phyloP scores from a whole-genome alignment of 208 protist species.

The Acanthamoeba culbertsoni region DNA sequence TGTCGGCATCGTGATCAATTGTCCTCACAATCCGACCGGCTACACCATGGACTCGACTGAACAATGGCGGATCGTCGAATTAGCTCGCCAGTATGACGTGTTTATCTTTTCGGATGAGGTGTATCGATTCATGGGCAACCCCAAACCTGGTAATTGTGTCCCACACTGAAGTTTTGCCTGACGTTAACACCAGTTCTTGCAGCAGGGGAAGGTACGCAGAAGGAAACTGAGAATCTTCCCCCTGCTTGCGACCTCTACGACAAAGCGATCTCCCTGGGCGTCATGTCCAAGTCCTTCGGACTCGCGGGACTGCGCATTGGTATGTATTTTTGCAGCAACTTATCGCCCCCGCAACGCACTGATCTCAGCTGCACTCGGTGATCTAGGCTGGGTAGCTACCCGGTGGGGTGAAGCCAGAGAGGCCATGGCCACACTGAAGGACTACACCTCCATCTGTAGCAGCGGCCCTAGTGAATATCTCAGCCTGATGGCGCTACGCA shows the following conservation, averaged over 20 bases:
- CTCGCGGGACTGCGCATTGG: not conserved
- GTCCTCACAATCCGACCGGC: slow-evolving; percentile 26
- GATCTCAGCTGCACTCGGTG: too few species aligned
- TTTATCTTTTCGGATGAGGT: slow-evolving; percentile 42
- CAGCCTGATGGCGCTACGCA: not conserved
- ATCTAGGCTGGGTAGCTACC: not conserved
- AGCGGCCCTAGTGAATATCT: slow-evolving; percentile 23
- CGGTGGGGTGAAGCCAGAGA: not conserved
- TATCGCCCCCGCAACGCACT: not conserved
- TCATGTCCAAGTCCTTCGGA: slow-evolving; percentile 15
- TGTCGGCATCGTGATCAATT: not conserved
- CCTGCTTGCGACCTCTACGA: not conserved
- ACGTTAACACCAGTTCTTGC: too few species aligned
- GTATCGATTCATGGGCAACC: not conserved
- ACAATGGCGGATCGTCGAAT: not conserved
- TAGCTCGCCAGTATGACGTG: not conserved
- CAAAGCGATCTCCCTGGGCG: slow-evolving; percentile 16
- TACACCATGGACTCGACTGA: not conserved
- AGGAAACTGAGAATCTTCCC: not conserved
- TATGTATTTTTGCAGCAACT: not conserved
- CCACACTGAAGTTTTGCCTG: too few species aligned
- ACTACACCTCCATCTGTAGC: slow-evolving; percentile 46
- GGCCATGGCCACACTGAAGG: slow-evolving; percentile 8
- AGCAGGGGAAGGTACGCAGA: too few species aligned
- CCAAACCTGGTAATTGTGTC: not conserved